Conservation (phyloP, 179 eudicot species). For the Carnegiea gigantea region DNA sequence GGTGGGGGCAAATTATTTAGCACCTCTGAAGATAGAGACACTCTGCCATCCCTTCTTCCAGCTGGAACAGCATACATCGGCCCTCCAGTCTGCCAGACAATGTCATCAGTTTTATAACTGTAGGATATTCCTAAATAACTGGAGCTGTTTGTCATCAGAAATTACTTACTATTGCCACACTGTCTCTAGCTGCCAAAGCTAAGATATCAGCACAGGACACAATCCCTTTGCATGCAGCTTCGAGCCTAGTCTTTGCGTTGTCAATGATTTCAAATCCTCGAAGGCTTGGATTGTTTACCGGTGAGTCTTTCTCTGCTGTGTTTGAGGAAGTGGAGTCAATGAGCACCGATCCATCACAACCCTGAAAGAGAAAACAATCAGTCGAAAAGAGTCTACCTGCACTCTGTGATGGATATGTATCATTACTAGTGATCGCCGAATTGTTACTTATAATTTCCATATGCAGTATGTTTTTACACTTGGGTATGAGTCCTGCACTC, state of each 20-base stretch:
- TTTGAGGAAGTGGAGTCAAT: constrained; percentile 64
- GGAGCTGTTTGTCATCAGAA: background rate
- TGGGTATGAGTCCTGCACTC: background rate
- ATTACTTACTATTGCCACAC: constrained; percentile 54
- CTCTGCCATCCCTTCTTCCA: constrained; percentile 78
- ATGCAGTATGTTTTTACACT: background rate
- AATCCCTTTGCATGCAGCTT: constrained; percentile 48
- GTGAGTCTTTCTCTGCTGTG: constrained; percentile 78
- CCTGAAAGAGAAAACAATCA: constrained; percentile 35
- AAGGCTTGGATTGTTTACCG: constrained; percentile 64
- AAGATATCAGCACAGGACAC: constrained; percentile 94
- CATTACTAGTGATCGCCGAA: background rate
- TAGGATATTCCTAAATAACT: background rate
- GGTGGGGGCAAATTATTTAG: constrained; percentile 54
- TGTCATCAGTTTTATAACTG: background rate
- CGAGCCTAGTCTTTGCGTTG: constrained; percentile 66
- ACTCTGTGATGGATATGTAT: too few species aligned
- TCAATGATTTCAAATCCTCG: constrained; percentile 84
- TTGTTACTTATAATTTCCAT: background rate
- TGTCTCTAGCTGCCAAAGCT: constrained; percentile 90
- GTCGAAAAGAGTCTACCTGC: background rate
- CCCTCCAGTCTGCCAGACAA: constrained; percentile 54
- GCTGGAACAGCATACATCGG: constrained; percentile 66
- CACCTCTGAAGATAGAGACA: constrained; percentile 53
- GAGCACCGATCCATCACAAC: constrained; percentile 92